Evolutionary conservation across 345 rosid genomes (phyloP).

Genomic region (Aquilaria yunnanensis): DNA sequence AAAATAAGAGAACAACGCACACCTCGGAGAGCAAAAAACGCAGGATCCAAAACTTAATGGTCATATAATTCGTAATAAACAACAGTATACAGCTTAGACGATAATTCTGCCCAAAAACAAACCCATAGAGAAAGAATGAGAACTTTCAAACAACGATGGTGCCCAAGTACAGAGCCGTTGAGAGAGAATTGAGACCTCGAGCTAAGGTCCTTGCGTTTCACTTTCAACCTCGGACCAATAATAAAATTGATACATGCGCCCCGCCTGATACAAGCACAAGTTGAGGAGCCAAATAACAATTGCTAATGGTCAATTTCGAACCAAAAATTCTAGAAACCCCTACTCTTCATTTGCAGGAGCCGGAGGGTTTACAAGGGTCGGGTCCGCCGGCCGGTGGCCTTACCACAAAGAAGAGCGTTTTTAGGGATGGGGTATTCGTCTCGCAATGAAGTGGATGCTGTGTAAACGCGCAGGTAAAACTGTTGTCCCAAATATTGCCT

Average conservation of each 20-base stretch:
- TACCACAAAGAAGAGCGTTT: slow-evolving; percentile 77
- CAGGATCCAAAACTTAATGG: background rate
- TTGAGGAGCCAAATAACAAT: slow-evolving; percentile 8
- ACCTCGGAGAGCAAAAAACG: too few relatives aligned
- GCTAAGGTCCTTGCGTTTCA: slow-evolving; percentile 28
- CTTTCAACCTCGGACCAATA: slow-evolving; percentile 1
- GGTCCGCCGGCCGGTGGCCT: slow-evolving; percentile 45
- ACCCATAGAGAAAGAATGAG: background rate
- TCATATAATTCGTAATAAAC: background rate
- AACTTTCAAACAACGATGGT: background rate
- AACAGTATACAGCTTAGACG: background rate
- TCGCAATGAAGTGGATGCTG: slow-evolving; percentile 52
- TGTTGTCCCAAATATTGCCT: slow-evolving; percentile 83
- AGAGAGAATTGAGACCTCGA: slow-evolving; percentile 42
- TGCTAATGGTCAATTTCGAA: slow-evolving; percentile 8
- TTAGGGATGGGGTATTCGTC: slow-evolving; percentile 72
- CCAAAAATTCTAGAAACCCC: slow-evolving; percentile 16
- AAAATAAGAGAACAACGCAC: too few relatives aligned
- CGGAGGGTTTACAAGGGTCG: background rate
- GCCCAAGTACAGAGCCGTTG: too few relatives aligned
- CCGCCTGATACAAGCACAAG: background rate
- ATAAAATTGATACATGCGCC: background rate
- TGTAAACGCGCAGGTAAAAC: slow-evolving; percentile 65
- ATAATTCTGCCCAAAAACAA: background rate
- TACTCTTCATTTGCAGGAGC: slow-evolving; percentile 14